Base-by-base conservation (phyloP, 192 early-diverging fungal genomes). In the Dissophora ornata region DNA sequence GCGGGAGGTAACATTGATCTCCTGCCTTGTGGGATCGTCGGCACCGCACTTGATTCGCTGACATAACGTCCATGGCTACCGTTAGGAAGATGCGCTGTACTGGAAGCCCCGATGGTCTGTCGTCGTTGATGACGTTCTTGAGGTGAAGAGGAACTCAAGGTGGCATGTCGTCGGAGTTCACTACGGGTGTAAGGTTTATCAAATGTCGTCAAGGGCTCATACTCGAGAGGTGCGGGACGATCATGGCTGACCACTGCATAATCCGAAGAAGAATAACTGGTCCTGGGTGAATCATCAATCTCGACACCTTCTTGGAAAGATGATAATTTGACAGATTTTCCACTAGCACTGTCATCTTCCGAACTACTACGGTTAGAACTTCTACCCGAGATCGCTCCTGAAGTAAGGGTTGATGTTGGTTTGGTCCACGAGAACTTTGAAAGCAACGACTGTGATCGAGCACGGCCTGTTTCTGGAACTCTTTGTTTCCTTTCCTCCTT, bases 151-250 rank as follows among this genome's bases (percentile, higher is more conserved):
- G 44, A 34, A 12, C 62, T 25, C 32, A 67, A 11, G 6, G 63
- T 45, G 4, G 63, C 42, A 36, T 75, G 71, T 30, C 63, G 57
- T n/a, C 56, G 71, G 3, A 77, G 58, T 24, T 77, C 57, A 34
- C 67, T 49, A 26, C 71, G 63, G 2, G 49, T 66, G 52, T 46
- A 77, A 3, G 71, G 71, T 12, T 67, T 50, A 16, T 66, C 63
- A 57, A 77, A 77, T 2, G 71, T 77, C 9, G 71, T 77, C 44
- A 77, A 16, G 11, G 60, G 63, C 25, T 77, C 71, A 19, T 60
- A 75, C n/a, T 77, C 71, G 0, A 57, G 30, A 11, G 58, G 3
- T 6, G 12, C 36, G 16, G 50, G 25, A n/a, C 16, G 45, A 13
- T 66, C 71, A 3, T 60, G 64, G 24, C 24, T 4, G 2, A 62